Evolutionary conservation across 108 stramenopile genomes (phyloP).

Genomic region (Nitzschia sp.): DNA sequence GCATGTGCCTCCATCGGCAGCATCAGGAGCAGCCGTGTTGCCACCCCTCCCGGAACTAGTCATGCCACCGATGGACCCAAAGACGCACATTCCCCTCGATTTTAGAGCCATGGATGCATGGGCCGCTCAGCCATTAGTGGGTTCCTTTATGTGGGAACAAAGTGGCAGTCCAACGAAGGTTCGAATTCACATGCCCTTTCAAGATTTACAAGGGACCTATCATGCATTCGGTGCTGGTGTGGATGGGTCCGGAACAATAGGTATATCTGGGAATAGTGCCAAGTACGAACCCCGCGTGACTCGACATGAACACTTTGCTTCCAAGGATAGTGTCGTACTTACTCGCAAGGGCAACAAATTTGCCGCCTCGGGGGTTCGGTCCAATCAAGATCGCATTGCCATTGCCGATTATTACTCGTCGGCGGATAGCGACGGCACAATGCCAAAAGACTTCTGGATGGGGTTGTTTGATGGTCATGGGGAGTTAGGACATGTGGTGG

Average conservation of each 20-base stretch:
- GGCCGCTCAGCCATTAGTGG: conserved; percentile 1
- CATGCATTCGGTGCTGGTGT: neutral
- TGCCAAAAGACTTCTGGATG: conserved; percentile 40
- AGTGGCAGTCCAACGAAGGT: neutral
- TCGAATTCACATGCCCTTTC: conserved; percentile 1
- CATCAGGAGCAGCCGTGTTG: too few species aligned
- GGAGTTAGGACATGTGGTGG: conserved; percentile 49
- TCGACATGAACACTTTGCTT: neutral
- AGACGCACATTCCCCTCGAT: neutral
- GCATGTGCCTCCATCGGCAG: too few species aligned
- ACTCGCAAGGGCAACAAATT: conserved; percentile 20
- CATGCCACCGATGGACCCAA: neutral
- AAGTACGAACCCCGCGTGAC: neutral
- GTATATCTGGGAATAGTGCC: neutral
- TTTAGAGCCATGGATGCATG: neutral
- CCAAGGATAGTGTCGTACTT: conserved; percentile 10
- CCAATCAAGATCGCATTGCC: conserved; percentile 76
- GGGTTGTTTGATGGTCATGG: conserved; percentile 86
- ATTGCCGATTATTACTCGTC: conserved; percentile 39
- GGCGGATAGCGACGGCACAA: conserved; percentile 1
- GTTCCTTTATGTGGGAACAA: neutral
- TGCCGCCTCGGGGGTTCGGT: neutral
- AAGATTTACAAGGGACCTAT: neutral
- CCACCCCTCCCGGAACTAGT: neutral
- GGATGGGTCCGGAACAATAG: too few species aligned